Conservation (phyloP, 75 land plant species). For the Larix kaempferi region DNA sequence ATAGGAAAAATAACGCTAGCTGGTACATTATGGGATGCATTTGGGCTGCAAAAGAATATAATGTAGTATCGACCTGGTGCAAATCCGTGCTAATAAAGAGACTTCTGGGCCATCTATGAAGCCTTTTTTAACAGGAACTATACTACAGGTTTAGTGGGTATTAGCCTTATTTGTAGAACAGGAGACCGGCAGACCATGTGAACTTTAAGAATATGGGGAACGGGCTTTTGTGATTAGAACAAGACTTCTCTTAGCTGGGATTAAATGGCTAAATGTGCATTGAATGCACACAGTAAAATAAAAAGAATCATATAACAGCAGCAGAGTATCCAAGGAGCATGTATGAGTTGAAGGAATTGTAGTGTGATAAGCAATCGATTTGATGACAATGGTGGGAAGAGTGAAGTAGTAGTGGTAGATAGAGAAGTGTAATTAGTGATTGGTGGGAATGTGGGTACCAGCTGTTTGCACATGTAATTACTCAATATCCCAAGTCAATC, state of each 20-base stretch:
- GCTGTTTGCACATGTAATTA: not conserved
- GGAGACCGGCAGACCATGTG: not conserved
- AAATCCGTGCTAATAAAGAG: not conserved
- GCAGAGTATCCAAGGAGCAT: not conserved
- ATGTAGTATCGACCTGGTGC: not conserved
- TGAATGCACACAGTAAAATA: too few species aligned
- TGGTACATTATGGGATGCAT: constrained; percentile 1
- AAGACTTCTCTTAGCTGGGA: not conserved
- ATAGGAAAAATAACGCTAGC: not conserved
- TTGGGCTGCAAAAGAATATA: constrained; percentile 2
- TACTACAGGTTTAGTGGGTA: not conserved
- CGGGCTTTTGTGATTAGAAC: not conserved
- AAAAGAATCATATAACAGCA: not conserved
- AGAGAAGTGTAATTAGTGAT: not conserved
- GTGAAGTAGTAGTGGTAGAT: not conserved
- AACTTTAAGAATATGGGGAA: too few species aligned
- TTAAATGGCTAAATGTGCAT: too few species aligned
- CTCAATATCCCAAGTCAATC: not conserved
- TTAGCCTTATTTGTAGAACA: not conserved
- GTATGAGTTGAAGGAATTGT: not conserved
- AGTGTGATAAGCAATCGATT: not conserved
- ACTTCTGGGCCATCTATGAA: not conserved
- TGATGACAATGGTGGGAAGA: not conserved
- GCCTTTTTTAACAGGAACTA: not conserved
- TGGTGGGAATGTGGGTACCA: not conserved